Evolutionary conservation across 2,329 filamentous ascomycete species (phyloP).

Genomic region (Rhinocladiella similis): DNA sequence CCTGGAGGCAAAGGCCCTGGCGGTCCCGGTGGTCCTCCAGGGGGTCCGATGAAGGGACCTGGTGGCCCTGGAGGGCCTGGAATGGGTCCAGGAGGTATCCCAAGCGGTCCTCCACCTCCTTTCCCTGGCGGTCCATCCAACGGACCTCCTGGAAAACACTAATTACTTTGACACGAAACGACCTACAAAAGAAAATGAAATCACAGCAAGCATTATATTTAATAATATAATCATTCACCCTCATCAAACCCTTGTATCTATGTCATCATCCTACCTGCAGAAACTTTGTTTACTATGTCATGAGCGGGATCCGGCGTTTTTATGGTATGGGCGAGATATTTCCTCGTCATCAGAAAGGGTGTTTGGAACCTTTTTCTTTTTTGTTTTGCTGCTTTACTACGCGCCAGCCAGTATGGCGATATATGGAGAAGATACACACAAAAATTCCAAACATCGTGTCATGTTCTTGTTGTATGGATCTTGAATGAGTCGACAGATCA

Average conservation of each 20-base stretch:
- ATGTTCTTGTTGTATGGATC: too few relatives aligned
- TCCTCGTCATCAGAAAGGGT: too few relatives aligned
- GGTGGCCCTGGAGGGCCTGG: constrained; percentile 16
- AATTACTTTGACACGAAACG: constrained; percentile 8
- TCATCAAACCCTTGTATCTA: constrained; percentile 19
- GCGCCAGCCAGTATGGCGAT: too few relatives aligned
- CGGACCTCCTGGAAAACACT: constrained; percentile 8
- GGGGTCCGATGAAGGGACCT: constrained; percentile 19
- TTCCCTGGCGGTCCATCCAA: constrained; percentile 10
- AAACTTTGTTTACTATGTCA: constrained; percentile 20
- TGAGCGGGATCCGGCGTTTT: constrained; percentile 25
- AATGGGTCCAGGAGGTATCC: constrained; percentile 18
- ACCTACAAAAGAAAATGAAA: constrained; percentile 7
- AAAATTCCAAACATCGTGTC: too few relatives aligned
- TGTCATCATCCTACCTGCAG: constrained; percentile 8
- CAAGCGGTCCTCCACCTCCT: constrained; percentile 14
- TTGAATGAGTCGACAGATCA: too few relatives aligned
- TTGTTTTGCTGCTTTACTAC: too few relatives aligned
- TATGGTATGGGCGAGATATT: constrained; percentile 12
- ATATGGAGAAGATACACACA: too few relatives aligned
- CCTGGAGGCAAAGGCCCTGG: constrained; percentile 17
- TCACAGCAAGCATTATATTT: constrained; percentile 5
- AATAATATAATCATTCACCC: constrained; percentile 19
- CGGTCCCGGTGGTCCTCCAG: constrained; percentile 10
- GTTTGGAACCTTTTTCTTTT: too few relatives aligned